phyloP scores from a whole-genome alignment of 768 basidiomycete genomes.

The Guyanaporus albipodus region DNA sequence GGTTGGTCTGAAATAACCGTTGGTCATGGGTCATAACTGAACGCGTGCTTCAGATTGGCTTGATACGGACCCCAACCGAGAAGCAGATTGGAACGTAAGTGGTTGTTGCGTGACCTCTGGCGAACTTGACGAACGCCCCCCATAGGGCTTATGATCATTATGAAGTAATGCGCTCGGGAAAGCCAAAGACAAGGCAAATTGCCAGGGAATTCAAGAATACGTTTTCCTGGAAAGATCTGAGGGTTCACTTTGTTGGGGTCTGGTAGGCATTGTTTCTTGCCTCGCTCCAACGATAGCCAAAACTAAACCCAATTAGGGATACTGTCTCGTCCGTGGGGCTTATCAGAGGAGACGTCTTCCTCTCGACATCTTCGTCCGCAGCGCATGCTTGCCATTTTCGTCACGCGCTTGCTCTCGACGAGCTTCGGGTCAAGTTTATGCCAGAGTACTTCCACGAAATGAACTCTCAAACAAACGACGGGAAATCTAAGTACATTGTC shows the following conservation, averaged over 20 bases:
- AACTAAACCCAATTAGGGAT: constrained; percentile 1
- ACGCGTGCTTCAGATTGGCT: neutral
- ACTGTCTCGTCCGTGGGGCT: constrained; percentile 13
- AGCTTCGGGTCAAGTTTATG: constrained; percentile 44
- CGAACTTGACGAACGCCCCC: neutral
- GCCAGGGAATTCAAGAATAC: constrained; percentile 38
- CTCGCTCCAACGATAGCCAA: neutral
- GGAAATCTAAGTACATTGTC: constrained; percentile 13
- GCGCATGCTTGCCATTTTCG: constrained; percentile 13
- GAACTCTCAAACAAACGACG: constrained; percentile 17
- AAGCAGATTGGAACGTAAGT: constrained; percentile 18
- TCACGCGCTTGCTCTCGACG: constrained; percentile 15
- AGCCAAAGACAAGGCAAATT: constrained; percentile 13
- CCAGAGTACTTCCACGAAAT: constrained; percentile 33
- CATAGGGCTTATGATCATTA: constrained; percentile 14
- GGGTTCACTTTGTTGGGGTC: constrained; percentile 6
- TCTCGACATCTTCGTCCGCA: constrained; percentile 2
- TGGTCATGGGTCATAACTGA: neutral
- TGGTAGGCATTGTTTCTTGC: neutral
- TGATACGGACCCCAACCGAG: constrained; percentile 19
- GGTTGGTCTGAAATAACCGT: constrained; percentile 10
- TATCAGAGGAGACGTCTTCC: constrained; percentile 3
- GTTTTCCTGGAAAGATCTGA: constrained; percentile 22
- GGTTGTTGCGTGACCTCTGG: neutral
- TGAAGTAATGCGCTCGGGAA: constrained; percentile 6